These are phyloP conservation scores for Pleurotus salmoneostramineus DNA, from an alignment of 768 basidiomycete genomes.

Conservation along the genomic window DNA sequence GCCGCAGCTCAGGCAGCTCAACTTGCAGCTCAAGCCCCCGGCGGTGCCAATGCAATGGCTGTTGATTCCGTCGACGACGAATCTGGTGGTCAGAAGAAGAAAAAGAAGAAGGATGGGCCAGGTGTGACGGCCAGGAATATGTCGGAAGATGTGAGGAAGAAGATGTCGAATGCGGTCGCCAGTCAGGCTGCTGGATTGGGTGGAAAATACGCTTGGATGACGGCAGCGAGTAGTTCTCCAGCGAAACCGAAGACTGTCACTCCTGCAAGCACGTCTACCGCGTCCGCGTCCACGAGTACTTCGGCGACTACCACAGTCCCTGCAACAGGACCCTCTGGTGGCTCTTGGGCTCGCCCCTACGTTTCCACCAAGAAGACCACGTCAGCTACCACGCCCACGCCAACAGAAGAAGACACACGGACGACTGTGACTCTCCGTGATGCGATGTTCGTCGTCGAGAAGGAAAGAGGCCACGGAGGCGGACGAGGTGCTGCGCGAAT, in stretches of 20 bases:
- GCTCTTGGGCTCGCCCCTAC: slow-evolving; percentile 62
- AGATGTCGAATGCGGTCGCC: slow-evolving; percentile 87
- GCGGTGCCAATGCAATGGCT: slow-evolving; percentile 19
- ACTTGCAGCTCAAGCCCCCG: slow-evolving; percentile 53
- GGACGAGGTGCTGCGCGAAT: slow-evolving; percentile 73
- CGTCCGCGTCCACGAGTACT: slow-evolving; percentile 24
- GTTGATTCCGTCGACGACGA: slow-evolving; percentile 34
- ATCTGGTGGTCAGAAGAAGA: slow-evolving; percentile 64
- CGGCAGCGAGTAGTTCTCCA: slow-evolving; percentile 44
- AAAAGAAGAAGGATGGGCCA: slow-evolving; percentile 80
- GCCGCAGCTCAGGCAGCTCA: slow-evolving; percentile 68
- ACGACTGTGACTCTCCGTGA: slow-evolving; percentile 69
- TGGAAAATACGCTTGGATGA: slow-evolving; percentile 90
- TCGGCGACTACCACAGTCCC: slow-evolving; percentile 24
- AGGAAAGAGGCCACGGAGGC: slow-evolving; percentile 79
- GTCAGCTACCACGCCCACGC: slow-evolving; percentile 24
- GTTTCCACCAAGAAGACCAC: slow-evolving; percentile 47
- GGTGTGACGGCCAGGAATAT: slow-evolving; percentile 85
- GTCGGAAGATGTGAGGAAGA: slow-evolving; percentile 89
- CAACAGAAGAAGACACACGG: slow-evolving; percentile 52
- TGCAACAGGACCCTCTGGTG: slow-evolving; percentile 18
- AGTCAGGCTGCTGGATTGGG: slow-evolving; percentile 84
- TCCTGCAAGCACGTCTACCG: slow-evolving; percentile 25
- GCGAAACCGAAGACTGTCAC: slow-evolving; percentile 22
- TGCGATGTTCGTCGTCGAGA: slow-evolving; percentile 83